Conservation (phyloP, 371 early-diverging fungal genomes). For the Thermomucor indicae-seudaticae region DNA sequence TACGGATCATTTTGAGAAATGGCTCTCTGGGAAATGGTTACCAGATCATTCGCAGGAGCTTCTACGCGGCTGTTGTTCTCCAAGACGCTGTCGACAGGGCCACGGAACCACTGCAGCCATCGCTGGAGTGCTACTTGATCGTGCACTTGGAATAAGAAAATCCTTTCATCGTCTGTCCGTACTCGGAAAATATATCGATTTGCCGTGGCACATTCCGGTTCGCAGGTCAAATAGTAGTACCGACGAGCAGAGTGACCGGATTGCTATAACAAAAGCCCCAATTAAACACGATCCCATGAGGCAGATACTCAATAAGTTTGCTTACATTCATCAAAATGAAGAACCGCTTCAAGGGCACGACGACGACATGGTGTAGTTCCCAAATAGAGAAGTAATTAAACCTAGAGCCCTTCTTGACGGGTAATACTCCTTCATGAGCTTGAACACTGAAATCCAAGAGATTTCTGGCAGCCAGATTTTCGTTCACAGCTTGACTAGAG, state of each 20-base stretch:
- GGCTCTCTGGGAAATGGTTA: no score
- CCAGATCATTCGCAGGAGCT: neutral
- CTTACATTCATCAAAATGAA: slow-evolving; percentile 37
- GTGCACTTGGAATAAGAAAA: slow-evolving; percentile 36
- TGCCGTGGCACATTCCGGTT: slow-evolving; percentile 8
- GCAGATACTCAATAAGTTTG: neutral
- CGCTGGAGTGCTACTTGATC: slow-evolving; percentile 27
- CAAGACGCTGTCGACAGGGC: slow-evolving; percentile 3
- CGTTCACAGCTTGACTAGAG: slow-evolving; percentile 6
- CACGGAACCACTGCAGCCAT: slow-evolving; percentile 37
- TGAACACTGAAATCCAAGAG: slow-evolving; percentile 28
- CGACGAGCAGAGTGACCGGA: slow-evolving; percentile 14
- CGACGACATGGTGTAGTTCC: slow-evolving; percentile 35
- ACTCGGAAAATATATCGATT: slow-evolving; percentile 30
- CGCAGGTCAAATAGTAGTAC: slow-evolving; percentile 24
- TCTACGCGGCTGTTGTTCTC: neutral
- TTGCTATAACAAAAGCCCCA: slow-evolving; percentile 13
- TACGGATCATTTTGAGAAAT: no score
- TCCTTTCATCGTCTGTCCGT: slow-evolving; percentile 13
- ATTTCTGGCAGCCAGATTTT: slow-evolving; percentile 21
- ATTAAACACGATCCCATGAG: neutral
- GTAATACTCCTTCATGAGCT: slow-evolving; percentile 37
- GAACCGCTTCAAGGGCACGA: slow-evolving; percentile 29
- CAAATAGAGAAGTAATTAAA: slow-evolving; percentile 38
- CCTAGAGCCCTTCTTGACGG: slow-evolving; percentile 31